Base-by-base conservation (phyloP, 148 eudicot genomes). In the Silene uniflora region DNA sequence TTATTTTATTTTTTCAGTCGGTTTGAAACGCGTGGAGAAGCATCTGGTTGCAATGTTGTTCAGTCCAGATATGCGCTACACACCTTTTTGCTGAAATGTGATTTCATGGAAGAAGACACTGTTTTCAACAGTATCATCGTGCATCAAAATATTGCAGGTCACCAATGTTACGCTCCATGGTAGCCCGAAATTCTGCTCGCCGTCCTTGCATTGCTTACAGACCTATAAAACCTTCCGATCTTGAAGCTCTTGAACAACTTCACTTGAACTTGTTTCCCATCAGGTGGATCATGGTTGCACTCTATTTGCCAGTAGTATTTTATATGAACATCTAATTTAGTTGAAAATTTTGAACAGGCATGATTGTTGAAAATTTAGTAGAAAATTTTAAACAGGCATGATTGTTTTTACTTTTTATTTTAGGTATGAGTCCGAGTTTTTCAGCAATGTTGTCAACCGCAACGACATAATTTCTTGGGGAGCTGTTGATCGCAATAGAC, bases 351-450 rank as follows among this genome's bases (percentile, higher is more conserved):
- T 12, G 6, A 52, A 4, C n/a, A 24, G 10, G 16, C n/a, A 22
- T 70, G 27, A 62, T 60, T 16, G 7, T 6, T 10, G n/a, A n/a
- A n/a, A n/a, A n/a, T n/a, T n/a, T n/a, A 19, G 24, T 52, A 29
- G 10, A 17, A 24, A 23, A 25, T 44, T 19, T 3, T 12, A 6
- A 52, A 4, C n/a, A 24, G 10, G 16, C n/a, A 22, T 70, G 27
- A 62, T 60, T 16, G 7, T 6, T 10, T 54, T 25, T 24, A 17
- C 14, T 14, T 55, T 42, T 22, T 62, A 59, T 78, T 54, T 14
- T 78, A 95, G 99, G 88, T 92, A 95, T n/a, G 99, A 95, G 78
- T 56, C 87, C 35, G 99, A 91, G 83, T 92, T 95, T 85, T 95
- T 88, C 74, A 85, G 80, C 78, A 89, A 91, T 75, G 97, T 92